These are phyloP conservation scores for Nelumbo lutea DNA, from an alignment of 164 flowering plant genomes.

Conservation along the genomic window DNA sequence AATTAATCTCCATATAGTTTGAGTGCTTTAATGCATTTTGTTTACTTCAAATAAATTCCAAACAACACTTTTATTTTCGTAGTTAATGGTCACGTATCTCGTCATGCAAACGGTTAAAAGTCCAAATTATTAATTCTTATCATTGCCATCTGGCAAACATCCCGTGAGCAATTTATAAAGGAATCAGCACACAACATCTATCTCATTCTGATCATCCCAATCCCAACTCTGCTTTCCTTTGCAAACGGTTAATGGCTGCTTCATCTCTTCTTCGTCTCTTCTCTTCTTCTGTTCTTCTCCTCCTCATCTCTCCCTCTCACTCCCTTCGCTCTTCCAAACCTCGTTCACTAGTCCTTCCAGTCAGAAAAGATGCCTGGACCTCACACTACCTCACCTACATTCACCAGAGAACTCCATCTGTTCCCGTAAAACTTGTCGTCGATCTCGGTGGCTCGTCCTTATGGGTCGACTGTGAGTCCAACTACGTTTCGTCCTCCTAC, in stretches of 20 bases:
- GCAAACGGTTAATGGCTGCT: conserved; percentile 6
- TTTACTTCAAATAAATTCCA: too few relatives aligned
- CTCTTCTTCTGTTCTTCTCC: background rate
- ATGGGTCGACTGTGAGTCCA: conserved; percentile 43
- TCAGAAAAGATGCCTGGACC: conserved; percentile 35
- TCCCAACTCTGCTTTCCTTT: too few relatives aligned
- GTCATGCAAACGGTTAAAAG: too few relatives aligned
- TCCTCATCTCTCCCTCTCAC: conserved; percentile 2
- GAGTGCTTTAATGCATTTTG: too few relatives aligned
- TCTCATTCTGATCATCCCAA: too few relatives aligned
- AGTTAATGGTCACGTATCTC: too few relatives aligned
- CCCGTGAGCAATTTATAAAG: too few relatives aligned
- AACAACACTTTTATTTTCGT: too few relatives aligned
- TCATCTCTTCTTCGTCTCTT: background rate
- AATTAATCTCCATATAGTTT: too few relatives aligned
- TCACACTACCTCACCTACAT: conserved; percentile 31
- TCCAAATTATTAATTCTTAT: too few relatives aligned
- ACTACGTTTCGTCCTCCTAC: conserved; percentile 33
- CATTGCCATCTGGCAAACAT: too few relatives aligned
- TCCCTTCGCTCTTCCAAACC: conserved; percentile 29
- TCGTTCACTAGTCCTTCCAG: conserved; percentile 31
- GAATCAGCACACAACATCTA: too few relatives aligned
- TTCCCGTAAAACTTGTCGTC: conserved; percentile 22
- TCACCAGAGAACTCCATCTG: conserved; percentile 34
- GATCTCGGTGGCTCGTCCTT: conserved; percentile 38